These are phyloP conservation scores for Neobulgaria alba DNA, from an alignment of 2,329 filamentous ascomycete genomes.

Conservation along the genomic window DNA sequence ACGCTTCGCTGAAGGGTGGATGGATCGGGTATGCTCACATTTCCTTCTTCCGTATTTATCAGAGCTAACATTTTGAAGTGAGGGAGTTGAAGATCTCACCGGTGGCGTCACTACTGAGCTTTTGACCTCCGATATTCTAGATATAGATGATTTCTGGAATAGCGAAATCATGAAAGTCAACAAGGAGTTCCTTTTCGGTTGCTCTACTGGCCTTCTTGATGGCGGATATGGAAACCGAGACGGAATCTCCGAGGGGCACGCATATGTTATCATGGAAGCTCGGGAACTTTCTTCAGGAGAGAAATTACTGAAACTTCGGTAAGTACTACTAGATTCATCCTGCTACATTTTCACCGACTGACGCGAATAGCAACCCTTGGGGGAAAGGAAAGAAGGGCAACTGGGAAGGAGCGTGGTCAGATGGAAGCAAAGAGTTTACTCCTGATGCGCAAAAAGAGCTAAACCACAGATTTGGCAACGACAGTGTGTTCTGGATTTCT, in stretches of 20 bases:
- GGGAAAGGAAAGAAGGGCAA: constrained; percentile 47
- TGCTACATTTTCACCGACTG: not conserved
- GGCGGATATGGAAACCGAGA: constrained; percentile 52
- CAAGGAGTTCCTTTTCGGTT: constrained; percentile 70
- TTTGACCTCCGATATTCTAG: constrained; percentile 61
- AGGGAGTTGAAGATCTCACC: constrained; percentile 50
- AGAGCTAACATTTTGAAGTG: constrained; percentile 45
- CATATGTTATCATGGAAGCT: constrained; percentile 53
- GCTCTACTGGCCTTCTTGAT: constrained; percentile 54
- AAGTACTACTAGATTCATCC: not conserved
- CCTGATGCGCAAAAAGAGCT: constrained; percentile 48
- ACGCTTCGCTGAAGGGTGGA: constrained; percentile 64
- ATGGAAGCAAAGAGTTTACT: constrained; percentile 55
- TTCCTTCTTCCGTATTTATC: not conserved
- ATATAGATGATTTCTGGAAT: constrained; percentile 76
- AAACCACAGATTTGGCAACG: constrained; percentile 49
- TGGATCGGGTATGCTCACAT: constrained; percentile 45
- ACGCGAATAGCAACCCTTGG: constrained; percentile 49
- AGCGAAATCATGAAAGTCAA: constrained; percentile 76
- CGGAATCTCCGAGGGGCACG: constrained; percentile 50
- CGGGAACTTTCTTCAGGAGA: constrained; percentile 42
- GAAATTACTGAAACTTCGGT: constrained; percentile 46
- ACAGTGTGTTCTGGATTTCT: constrained; percentile 56
- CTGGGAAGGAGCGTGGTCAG: constrained; percentile 50
- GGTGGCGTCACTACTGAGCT: constrained; percentile 65